Conservation (phyloP, 176 grass and related monocot species). For the Musa acuminata region DNA sequence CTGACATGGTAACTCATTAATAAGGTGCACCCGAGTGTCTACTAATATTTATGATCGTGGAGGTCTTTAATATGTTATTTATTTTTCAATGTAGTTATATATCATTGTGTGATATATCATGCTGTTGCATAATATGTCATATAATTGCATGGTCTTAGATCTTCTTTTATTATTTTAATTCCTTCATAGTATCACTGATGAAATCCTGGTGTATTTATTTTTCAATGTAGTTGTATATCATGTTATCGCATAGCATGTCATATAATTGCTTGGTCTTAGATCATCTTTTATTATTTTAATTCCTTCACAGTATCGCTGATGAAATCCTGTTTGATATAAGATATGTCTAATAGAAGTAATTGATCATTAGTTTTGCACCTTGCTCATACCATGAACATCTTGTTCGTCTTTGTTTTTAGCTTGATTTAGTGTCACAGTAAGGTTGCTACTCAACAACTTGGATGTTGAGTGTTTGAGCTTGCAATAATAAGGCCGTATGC, state of each 20-base stretch:
- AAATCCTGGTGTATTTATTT: neutral
- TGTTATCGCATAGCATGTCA: neutral
- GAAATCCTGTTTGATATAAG: neutral
- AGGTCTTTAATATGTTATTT: neutral
- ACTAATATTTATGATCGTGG: too few relatives aligned
- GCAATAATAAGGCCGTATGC: too few relatives aligned
- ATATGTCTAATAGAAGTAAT: too few relatives aligned
- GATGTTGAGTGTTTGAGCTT: too few relatives aligned
- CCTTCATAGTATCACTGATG: neutral
- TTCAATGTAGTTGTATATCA: neutral
- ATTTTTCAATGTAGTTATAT: neutral
- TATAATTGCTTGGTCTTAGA: neutral
- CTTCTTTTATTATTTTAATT: neutral
- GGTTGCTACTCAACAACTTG: too few relatives aligned
- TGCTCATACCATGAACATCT: too few relatives aligned
- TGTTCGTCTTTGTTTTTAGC: too few relatives aligned
- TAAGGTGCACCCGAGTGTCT: too few relatives aligned
- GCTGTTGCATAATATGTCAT: neutral
- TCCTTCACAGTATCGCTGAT: neutral
- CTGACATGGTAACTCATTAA: neutral
- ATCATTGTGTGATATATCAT: neutral
- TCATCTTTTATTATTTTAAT: neutral
- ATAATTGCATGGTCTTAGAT: neutral
- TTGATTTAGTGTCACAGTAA: too few relatives aligned
- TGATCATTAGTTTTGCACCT: too few relatives aligned